Percentiles rank a stretch among this genome's conserved stretches.
These are phyloP conservation scores for Paramecium sexaurelia DNA, from an alignment of 73 alveolate genomes.

Conservation along the genomic window DNA sequence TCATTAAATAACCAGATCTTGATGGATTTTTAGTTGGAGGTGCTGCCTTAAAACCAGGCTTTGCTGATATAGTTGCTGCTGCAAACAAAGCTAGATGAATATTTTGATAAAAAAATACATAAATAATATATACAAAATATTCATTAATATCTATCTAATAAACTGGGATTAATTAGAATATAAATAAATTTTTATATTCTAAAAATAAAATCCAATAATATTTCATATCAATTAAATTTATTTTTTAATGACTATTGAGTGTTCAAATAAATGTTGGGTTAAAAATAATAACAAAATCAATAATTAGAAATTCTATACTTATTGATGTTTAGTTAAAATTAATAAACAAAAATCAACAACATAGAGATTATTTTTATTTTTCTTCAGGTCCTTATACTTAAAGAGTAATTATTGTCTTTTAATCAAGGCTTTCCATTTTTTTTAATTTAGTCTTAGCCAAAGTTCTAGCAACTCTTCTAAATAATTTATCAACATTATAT, in stretches of 20 bases:
- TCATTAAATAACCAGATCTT: conserved; percentile 88
- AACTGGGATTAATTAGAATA: no score
- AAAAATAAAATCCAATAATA: no score
- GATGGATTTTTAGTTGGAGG: conserved; percentile 99
- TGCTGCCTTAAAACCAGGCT: conserved; percentile 93
- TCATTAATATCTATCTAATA: no score
- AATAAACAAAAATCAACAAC: conserved; percentile 39
- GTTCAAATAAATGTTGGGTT: no score
- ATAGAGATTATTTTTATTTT: background rate
- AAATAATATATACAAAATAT: background rate
- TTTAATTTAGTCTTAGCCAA: conserved; percentile 35
- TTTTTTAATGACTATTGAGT: no score
- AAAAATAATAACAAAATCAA: no score
- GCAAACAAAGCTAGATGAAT: conserved; percentile 38
- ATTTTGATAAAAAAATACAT: background rate
- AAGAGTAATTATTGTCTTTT: conserved; percentile 20
- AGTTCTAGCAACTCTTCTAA: conserved; percentile 50
- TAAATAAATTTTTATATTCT: no score
- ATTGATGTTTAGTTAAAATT: no score
- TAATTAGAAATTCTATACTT: no score
- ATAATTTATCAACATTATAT: conserved; percentile 9
- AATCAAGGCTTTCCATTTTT: conserved; percentile 30
- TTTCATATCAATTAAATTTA: no score
- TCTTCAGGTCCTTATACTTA: conserved; percentile 58
- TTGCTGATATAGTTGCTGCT: conserved; percentile 78